phyloP scores from a whole-genome alignment of 2,329 filamentous ascomycete genomes.

The Colletotrichum viniferum region DNA sequence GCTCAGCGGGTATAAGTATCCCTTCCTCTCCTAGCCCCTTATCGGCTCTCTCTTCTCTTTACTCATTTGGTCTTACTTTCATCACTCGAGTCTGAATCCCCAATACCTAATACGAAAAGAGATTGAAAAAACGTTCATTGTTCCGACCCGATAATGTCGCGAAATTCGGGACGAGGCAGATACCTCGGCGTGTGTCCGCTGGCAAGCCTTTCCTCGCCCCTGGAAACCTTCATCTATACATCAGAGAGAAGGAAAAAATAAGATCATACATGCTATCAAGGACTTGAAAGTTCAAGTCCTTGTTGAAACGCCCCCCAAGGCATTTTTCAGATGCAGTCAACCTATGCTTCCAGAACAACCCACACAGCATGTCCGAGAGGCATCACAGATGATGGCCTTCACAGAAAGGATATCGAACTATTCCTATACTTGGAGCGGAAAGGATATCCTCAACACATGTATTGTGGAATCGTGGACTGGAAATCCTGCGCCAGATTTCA shows the following conservation, averaged over 20 bases:
- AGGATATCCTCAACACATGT: neutral
- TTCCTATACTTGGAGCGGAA: fast-evolving
- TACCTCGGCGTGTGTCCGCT: neutral
- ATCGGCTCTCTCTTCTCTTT: fast-evolving
- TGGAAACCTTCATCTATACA: neutral
- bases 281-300: neutral
- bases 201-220: neutral
- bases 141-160: neutral
- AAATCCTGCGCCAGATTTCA: fast-evolving
- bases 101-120: neutral
- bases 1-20: neutral
- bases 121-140: neutral
- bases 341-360: neutral
- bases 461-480: neutral
- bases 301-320: fast-evolving
- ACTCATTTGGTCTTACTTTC: neutral
- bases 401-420: neutral
- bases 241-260: fast-evolving
- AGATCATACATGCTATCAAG: neutral
- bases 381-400: neutral
- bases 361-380: fast-evolving
- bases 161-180: neutral
- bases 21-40: neutral
- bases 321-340: neutral
- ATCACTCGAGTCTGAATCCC: fast-evolving